Percentiles rank a stretch among this genome's conserved stretches.
These are phyloP conservation scores for Prunus mongolica DNA, from an alignment of 306 rosid species.

Conservation along the genomic window DNA sequence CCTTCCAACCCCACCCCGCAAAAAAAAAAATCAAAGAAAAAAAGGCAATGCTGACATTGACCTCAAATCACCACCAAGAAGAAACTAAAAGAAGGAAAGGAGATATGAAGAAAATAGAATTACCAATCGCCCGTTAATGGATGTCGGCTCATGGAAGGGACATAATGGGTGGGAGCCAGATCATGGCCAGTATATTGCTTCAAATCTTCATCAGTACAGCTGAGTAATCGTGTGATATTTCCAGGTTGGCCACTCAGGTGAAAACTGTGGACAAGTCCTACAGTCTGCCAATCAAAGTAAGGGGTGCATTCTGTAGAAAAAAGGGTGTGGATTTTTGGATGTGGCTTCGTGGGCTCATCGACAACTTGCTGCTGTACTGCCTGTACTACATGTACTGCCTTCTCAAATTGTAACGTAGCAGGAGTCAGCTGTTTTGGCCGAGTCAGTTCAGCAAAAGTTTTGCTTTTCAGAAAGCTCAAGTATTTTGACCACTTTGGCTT, in stretches of 20 bases:
- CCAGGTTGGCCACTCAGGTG: slow-evolving; percentile 88
- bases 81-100: slow-evolving; percentile 8
- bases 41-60: slow-evolving; percentile 13
- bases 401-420: slow-evolving; percentile 59
- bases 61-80: neutral
- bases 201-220: slow-evolving; percentile 83
- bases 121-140: slow-evolving; percentile 99
- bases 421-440: slow-evolving; percentile 62
- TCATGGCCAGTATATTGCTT: slow-evolving; percentile 69
- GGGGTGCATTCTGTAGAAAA: slow-evolving; percentile 90
- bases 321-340: slow-evolving; percentile 81
- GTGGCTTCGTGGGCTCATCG: slow-evolving; percentile 36
- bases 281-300: slow-evolving; percentile 98
- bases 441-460: slow-evolving; percentile 74
- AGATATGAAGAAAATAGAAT: slow-evolving; percentile 14
- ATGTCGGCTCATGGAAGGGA: slow-evolving; percentile 93
- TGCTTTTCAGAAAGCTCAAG: slow-evolving; percentile 82
- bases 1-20: no score
- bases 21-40: no score
- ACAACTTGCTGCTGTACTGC: slow-evolving; percentile 23
- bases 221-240: slow-evolving; percentile 87
- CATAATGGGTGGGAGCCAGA: slow-evolving; percentile 95
- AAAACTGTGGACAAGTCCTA: slow-evolving; percentile 92
- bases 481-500: slow-evolving; percentile 81
- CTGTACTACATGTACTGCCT: slow-evolving; percentile 32